phyloP scores from a whole-genome alignment of 2,329 filamentous ascomycete genomes.

The Didymella pomorum region DNA sequence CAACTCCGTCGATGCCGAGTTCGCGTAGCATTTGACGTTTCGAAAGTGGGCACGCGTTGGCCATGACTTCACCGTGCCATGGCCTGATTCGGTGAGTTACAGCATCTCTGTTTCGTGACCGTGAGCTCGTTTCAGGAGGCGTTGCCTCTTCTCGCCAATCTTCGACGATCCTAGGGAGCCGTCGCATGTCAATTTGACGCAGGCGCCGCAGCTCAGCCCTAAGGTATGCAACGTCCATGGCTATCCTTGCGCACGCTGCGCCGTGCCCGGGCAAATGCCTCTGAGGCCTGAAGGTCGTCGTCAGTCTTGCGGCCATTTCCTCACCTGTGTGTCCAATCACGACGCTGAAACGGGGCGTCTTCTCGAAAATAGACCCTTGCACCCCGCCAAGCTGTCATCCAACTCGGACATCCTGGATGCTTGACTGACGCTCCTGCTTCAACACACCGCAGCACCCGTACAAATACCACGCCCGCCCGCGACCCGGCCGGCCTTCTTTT shows the following conservation, averaged over 20 bases:
- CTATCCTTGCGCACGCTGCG: slow-evolving; percentile 11
- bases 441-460: slow-evolving; percentile 23
- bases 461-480: slow-evolving; percentile 18
- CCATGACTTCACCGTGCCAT: slow-evolving; percentile 5
- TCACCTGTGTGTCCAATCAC: slow-evolving; percentile 33
- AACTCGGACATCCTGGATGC: slow-evolving; percentile 15
- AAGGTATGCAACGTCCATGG: slow-evolving; percentile 17
- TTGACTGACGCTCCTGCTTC: slow-evolving; percentile 14
- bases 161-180: slow-evolving; percentile 23
- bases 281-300: slow-evolving; percentile 19
- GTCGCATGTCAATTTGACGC: slow-evolving; percentile 26
- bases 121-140: slow-evolving; percentile 31
- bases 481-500: slow-evolving; percentile 24
- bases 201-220: slow-evolving; percentile 24
- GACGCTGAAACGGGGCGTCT: slow-evolving; percentile 23
- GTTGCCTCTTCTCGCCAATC: slow-evolving; percentile 30
- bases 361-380: slow-evolving; percentile 23
- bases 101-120: slow-evolving; percentile 35
- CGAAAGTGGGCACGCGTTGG: slow-evolving; percentile 20
- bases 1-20: slow-evolving; percentile 21
- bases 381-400: slow-evolving; percentile 26
- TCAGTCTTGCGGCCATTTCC: slow-evolving; percentile 17
- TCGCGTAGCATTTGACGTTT: slow-evolving; percentile 31
- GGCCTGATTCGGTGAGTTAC: slow-evolving; percentile 22
- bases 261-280: slow-evolving; percentile 9